Percentiles rank a stretch among this genome's conserved stretches.
These are phyloP conservation scores for Chaetomium globosum DNA, from an alignment of 2,329 filamentous ascomycete species.

Conservation along the genomic window DNA sequence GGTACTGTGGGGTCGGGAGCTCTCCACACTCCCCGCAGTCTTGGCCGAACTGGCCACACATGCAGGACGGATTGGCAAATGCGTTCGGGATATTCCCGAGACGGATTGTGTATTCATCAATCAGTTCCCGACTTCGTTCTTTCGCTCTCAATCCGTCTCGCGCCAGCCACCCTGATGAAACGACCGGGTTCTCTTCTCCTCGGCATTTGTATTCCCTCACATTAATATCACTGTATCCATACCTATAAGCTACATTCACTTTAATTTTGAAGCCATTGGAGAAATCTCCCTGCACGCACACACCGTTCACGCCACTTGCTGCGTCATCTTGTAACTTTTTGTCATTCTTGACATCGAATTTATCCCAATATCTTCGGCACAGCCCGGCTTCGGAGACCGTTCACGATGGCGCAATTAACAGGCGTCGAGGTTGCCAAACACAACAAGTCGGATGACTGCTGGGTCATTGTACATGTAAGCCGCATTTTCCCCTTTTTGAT, in stretches of 20 bases:
- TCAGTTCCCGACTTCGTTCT: neutral
- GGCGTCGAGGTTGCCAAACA: slow-evolving; percentile 67
- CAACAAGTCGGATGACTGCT: slow-evolving; percentile 80
- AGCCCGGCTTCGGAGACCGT: neutral
- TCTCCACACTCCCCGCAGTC: slow-evolving; percentile 4
- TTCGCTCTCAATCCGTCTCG: neutral
- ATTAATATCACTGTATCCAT: neutral
- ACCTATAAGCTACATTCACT: neutral
- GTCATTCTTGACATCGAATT: neutral
- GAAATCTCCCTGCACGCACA: neutral
- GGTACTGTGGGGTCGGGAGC: neutral
- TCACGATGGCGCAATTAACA: slow-evolving; percentile 48
- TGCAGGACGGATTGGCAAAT: neutral
- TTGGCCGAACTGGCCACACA: slow-evolving; percentile 1
- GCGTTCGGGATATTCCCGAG: neutral
- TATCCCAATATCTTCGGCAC: neutral
- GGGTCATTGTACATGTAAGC: slow-evolving; percentile 81
- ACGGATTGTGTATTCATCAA: neutral
- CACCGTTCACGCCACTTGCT: neutral
- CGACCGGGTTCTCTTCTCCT: neutral
- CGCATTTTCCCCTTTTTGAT: neutral
- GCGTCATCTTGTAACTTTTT: neutral
- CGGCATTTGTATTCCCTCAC: neutral
- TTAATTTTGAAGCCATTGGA: neutral
- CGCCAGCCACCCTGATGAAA: neutral